A percentile compares a stretch with the other conserved stretches of the same genome.
phyloP scores from a whole-genome alignment of 441 rosid species.

The Croton setiger region DNA sequence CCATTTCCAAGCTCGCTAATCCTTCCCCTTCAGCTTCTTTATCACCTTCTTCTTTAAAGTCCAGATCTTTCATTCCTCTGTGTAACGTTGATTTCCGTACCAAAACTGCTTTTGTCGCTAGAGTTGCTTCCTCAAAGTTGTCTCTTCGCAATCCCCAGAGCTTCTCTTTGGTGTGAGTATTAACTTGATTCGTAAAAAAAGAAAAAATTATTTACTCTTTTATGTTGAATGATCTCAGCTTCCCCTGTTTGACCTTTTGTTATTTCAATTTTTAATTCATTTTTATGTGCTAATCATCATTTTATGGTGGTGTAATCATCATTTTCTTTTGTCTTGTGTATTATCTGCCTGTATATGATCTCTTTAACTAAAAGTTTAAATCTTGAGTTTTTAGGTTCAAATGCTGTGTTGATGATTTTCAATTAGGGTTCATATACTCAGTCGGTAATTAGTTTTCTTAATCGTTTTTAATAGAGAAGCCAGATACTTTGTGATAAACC shows the following conservation, averaged over 20 bases:
- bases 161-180: conserved; percentile 54
- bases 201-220: not conserved
- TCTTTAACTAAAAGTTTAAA: not conserved
- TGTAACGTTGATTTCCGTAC: conserved; percentile 34
- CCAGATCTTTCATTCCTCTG: conserved; percentile 42
- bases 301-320: not conserved
- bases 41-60: conserved; percentile 21
- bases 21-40: conserved; percentile 34
- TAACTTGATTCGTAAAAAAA: not conserved
- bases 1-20: conserved; percentile 69
- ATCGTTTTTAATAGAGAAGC: no score
- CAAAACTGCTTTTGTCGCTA: conserved; percentile 28
- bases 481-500: no score
- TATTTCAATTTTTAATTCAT: not conserved
- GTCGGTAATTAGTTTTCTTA: no score
- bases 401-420: not conserved
- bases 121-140: conserved; percentile 41
- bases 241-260: not conserved
- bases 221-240: not conserved
- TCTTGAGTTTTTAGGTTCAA: no score
- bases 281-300: not conserved
- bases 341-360: no score
- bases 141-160: conserved; percentile 30
- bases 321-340: no score
- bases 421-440: not conserved